Evolutionary conservation across 2,329 filamentous ascomycete genomes (phyloP), one percentile per base, ranked within the genome.

Genomic region (Cordyceps pruinosa): DNA sequence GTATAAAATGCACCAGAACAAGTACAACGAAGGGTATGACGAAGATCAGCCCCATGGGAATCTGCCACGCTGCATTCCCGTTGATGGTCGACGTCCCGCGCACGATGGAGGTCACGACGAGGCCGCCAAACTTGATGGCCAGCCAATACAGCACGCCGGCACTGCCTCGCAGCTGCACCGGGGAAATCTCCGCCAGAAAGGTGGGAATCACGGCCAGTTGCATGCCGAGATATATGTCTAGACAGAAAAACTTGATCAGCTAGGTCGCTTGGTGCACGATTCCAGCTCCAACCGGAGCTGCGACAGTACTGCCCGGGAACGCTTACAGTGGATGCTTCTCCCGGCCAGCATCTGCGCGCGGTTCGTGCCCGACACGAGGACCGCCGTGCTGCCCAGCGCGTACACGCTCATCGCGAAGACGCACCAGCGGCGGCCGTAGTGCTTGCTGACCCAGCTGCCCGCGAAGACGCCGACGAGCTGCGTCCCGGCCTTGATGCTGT

Each of bases 171-270:
- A 65, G 59, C 8, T 59, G 58, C 0, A 59, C 59, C 0, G 68
- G 69, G 0, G 66, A 64, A 25, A 70, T 64, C 55, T 72, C 69
- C 6, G 68, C 66, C 51, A 69, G 66, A 42, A 64, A 65, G 1
- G 69, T 61, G 1, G 71, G 72, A 2, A 72, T 67, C 2, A 68
- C 63, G 0, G 70, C 64, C 3, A 73, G 62, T 58, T 73, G 70
- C 66, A 73, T 72, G 10, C 71, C 72, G 21, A 72, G 63, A 56
- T 73, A 73, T 15, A 69, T 51, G 50, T 73, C 30, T 49, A 35
- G 5, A 34, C 10, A n/a, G n/a, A n/a, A n/a, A n/a, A n/a, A n/a
- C n/a, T n/a, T n/a, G n/a, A n/a, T n/a, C n/a, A n/a, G n/a, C n/a
- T n/a, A n/a, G n/a, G n/a, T n/a, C n/a, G n/a, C n/a, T n/a, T n/a